Evolutionary conservation across 768 basidiomycete species (phyloP).

Genomic region (Rhodotorula toruloides): DNA sequence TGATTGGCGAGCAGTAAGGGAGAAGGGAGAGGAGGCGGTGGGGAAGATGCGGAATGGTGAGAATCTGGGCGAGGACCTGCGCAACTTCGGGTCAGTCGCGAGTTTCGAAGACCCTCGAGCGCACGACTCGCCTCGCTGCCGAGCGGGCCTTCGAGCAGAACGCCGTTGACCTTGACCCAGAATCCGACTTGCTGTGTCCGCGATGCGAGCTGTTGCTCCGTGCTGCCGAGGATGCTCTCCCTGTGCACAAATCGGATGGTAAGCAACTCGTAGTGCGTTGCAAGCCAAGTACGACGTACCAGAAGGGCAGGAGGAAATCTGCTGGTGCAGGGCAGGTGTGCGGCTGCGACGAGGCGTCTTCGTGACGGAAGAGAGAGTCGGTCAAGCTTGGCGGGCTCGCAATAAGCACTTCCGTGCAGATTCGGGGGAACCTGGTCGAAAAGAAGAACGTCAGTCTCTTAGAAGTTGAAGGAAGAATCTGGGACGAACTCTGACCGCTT

Average conservation of each 20-base stretch:
- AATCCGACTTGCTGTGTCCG: constrained; percentile 81
- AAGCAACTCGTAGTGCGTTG: not conserved
- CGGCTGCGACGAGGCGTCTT: constrained; percentile 23
- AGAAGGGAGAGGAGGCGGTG: constrained; percentile 77
- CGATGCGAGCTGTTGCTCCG: constrained; percentile 79
- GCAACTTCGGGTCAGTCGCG: not conserved
- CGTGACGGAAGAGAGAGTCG: constrained; percentile 66
- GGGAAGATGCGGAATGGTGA: constrained; percentile 71
- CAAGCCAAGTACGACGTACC: not conserved
- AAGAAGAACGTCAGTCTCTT: not conserved
- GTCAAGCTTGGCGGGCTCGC: constrained; percentile 93
- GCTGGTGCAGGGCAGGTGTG: constrained; percentile 23
- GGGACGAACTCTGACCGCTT: not conserved
- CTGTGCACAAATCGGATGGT: not conserved
- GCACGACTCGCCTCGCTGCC: constrained; percentile 67
- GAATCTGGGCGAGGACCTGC: constrained; percentile 89
- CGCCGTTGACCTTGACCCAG: constrained; percentile 89
- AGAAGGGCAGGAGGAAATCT: constrained; percentile 28
- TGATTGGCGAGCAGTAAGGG: constrained; percentile 73
- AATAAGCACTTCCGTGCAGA: constrained; percentile 90
- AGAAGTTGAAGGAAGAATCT: not conserved
- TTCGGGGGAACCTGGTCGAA: constrained; percentile 77
- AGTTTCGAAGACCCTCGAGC: constrained; percentile 5
- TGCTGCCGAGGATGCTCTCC: constrained; percentile 58
- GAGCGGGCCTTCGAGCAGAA: constrained; percentile 73